Percentiles rank a stretch among this genome's conserved stretches.
These are phyloP conservation scores for Stagonosporopsis vannaccii DNA, from an alignment of 2,329 filamentous ascomycete genomes.

Conservation along the genomic window DNA sequence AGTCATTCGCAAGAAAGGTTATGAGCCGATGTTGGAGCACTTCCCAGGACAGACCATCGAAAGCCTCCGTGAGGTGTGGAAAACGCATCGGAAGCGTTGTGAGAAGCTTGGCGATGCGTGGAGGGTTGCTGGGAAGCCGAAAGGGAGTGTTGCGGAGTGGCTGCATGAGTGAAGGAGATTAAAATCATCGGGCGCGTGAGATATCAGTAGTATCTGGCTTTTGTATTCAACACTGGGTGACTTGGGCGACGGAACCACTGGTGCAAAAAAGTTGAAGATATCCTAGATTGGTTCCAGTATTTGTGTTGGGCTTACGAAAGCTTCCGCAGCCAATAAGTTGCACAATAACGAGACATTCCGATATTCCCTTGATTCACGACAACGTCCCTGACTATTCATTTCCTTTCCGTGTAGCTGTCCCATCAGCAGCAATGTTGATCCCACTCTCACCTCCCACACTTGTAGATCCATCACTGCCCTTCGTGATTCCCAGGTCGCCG, in stretches of 20 bases:
- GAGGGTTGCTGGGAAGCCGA: constrained; percentile 3
- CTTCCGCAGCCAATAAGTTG: background rate
- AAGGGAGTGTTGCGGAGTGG: background rate
- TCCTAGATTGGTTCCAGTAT: background rate
- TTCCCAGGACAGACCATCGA: constrained; percentile 1
- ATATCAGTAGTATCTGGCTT: background rate
- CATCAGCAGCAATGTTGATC: constrained; percentile 40
- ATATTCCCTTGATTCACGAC: background rate
- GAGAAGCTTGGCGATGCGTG: constrained; percentile 1
- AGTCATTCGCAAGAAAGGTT: constrained; percentile 10
- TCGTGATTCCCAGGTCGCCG: constrained; percentile 43
- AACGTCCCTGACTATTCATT: background rate
- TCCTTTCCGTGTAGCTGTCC: constrained; percentile 28
- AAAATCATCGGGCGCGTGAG: background rate
- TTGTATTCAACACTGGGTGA: background rate
- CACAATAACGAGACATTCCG: background rate
- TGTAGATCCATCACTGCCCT: constrained; percentile 42
- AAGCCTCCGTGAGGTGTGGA: background rate
- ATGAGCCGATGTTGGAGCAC: background rate
- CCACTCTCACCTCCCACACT: constrained; percentile 41
- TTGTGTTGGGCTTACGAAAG: background rate
- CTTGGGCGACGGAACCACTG: background rate
- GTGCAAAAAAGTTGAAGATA: background rate
- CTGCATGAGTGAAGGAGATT: background rate
- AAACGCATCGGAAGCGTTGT: background rate